Evolutionary conservation across 2,329 filamentous ascomycete species (phyloP), one percentile per base, ranked within the genome.

Genomic region (Nakataea oryzae): DNA sequence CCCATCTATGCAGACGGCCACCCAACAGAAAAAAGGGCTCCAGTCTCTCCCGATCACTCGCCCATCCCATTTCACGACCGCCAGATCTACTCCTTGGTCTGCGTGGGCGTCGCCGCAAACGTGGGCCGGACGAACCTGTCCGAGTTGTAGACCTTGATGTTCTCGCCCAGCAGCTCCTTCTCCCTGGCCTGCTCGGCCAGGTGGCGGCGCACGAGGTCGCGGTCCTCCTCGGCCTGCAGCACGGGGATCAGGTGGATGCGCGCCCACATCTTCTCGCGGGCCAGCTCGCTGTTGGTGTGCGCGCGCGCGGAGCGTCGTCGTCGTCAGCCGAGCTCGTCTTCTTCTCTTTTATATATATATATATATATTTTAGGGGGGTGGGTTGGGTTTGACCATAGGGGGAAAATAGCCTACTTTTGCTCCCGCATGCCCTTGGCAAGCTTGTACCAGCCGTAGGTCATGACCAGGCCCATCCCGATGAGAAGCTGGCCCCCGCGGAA

Each of bases 231-330:
- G 62, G 95, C 95, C 75, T 97, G 93, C 66, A 99, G 86, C 66
- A 96, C 79, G 63, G 95, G 95, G 71, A 93, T 95, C 66, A 99
- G 83, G 78, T 97, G 86, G 77, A 99, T 96, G 73, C 95, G 89
- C 65, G 91, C 86, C 95, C 95, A 99, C 86, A 96, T 95, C 82
- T 97, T 99, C 74, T 99, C 95, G 70, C 95, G 91, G 66, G 87
- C 90, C 68, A 96, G 87, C 78, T 99, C 95, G 73, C 93, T 97
- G 70, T 63, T 29, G 0, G 4, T n/a, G 13, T n/a, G n/a, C n/a
- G n/a, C n/a, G n/a, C n/a, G n/a, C n/a, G n/a, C n/a, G 9, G 11
- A 47, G 9, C 41, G 21, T 47, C 41, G 21, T 21, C 41, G 41
- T 47, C 41, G 41, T 47, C 41, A 47, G 11, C 41, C 41, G 41